Evolutionary conservation across 768 basidiomycete genomes (phyloP).

Genomic region (Leccinum aurantiacum): DNA sequence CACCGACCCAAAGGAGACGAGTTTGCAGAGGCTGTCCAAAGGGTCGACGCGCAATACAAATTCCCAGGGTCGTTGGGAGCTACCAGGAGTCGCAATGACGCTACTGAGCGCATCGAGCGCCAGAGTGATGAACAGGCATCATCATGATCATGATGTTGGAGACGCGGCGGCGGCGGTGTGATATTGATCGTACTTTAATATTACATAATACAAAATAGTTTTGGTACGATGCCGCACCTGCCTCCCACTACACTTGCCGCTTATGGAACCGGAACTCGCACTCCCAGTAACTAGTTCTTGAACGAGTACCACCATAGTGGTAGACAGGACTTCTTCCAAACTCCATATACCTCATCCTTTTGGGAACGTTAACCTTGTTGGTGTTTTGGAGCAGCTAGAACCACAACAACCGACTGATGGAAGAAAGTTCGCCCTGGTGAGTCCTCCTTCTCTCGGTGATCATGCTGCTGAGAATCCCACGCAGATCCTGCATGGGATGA

Average conservation of each 20-base stretch:
- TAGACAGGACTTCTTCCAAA: slow-evolving; percentile 44
- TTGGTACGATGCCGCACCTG: too few relatives aligned
- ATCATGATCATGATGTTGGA: slow-evolving; percentile 13
- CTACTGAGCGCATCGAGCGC: slow-evolving; percentile 6
- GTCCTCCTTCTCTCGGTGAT: slow-evolving; percentile 27
- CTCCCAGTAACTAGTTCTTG: slow-evolving; percentile 1
- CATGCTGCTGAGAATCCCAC: slow-evolving; percentile 17
- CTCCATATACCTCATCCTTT: slow-evolving; percentile 51
- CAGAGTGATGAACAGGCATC: slow-evolving; percentile 1
- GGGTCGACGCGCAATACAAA: slow-evolving; percentile 24
- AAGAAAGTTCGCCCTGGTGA: slow-evolving; percentile 63
- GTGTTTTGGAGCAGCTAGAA: slow-evolving; percentile 62
- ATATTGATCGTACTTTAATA: background rate
- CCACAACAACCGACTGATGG: slow-evolving; percentile 52
- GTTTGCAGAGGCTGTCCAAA: slow-evolving; percentile 16
- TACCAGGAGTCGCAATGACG: slow-evolving; percentile 37
- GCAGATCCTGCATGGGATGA: slow-evolving; percentile 76
- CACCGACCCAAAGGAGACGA: slow-evolving; percentile 19
- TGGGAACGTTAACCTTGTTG: slow-evolving; percentile 48
- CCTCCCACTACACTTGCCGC: slow-evolving; percentile 24
- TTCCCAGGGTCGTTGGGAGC: slow-evolving; percentile 58
- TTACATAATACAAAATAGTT: too few relatives aligned
- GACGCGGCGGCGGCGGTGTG: background rate
- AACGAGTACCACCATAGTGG: slow-evolving; percentile 17
- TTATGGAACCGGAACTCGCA: slow-evolving; percentile 18